phyloP scores from a whole-genome alignment of 345 rosid genomes.

The Citrus cavaleriei region DNA sequence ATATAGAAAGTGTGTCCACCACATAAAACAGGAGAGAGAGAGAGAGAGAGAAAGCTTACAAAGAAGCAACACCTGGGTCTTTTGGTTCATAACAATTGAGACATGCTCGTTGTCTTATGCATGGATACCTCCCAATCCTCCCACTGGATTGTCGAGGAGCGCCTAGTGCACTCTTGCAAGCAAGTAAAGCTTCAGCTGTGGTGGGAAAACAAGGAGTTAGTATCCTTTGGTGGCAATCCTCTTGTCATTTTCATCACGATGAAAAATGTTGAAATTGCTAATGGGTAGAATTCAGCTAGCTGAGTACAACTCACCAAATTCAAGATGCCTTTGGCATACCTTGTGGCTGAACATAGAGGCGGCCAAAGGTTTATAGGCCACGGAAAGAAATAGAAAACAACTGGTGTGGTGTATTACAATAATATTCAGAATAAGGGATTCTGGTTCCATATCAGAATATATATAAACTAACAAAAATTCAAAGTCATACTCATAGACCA shows the following conservation, averaged over 20 bases:
- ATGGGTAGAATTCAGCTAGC: not conserved
- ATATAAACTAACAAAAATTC: not conserved
- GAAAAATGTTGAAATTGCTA: not conserved
- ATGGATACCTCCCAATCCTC: slow-evolving; percentile 21
- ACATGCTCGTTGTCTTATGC: slow-evolving; percentile 29
- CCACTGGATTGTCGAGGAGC: slow-evolving; percentile 10
- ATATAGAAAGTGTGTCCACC: not conserved
- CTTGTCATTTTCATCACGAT: not conserved
- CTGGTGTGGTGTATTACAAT: not conserved
- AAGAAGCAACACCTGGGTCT: slow-evolving; percentile 27
- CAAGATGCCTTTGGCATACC: not conserved
- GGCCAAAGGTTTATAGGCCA: not conserved
- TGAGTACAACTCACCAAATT: not conserved
- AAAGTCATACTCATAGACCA: no score
- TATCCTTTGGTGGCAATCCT: not conserved
- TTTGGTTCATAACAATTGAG: slow-evolving; percentile 14
- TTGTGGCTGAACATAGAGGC: not conserved
- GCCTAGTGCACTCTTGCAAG: slow-evolving; percentile 20
- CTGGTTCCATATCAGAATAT: not conserved
- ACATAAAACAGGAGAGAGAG: not conserved
- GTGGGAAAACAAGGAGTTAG: slow-evolving; percentile 1
- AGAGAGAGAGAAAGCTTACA: slow-evolving; percentile 22
- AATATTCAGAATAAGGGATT: not conserved
- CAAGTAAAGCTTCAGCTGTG: slow-evolving; percentile 37
- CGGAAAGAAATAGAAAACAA: not conserved